Evolutionary conservation across 2,329 filamentous ascomycete species (phyloP).

Genomic region (Bipolaris bicolor): DNA sequence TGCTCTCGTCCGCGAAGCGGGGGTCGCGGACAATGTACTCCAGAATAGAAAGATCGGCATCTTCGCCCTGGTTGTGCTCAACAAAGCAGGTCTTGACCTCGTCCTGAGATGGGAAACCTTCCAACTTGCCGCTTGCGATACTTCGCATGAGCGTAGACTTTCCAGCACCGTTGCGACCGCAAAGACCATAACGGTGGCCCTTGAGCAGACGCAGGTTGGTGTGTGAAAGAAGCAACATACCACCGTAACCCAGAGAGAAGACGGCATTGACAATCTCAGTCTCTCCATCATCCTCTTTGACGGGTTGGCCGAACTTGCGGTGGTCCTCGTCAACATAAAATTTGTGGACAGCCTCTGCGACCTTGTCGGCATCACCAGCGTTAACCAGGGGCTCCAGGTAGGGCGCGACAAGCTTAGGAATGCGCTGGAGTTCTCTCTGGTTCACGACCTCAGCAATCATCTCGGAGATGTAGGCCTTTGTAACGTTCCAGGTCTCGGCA

Average conservation of each 20-base stretch:
- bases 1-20: constrained; percentile 77
- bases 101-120: constrained; percentile 93
- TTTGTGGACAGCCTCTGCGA: constrained; percentile 76
- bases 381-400: constrained; percentile 77
- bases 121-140: constrained; percentile 93
- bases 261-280: constrained; percentile 96
- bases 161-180: constrained; percentile 93
- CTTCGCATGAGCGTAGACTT: constrained; percentile 99
- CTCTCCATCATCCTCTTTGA: constrained; percentile 90
- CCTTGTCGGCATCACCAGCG: constrained; percentile 65
- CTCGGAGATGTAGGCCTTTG: constrained; percentile 75
- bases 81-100: constrained; percentile 96
- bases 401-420: constrained; percentile 70
- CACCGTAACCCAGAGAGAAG: constrained; percentile 96
- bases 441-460: constrained; percentile 91
- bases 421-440: constrained; percentile 76
- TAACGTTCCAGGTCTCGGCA: constrained; percentile 65
- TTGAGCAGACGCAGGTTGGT: constrained; percentile 94
- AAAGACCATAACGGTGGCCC: constrained; percentile 95
- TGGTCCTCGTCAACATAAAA: constrained; percentile 84
- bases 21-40: constrained; percentile 92
- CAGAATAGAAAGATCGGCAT: constrained; percentile 93
- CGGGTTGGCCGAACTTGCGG: constrained; percentile 82
- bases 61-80: constrained; percentile 98
- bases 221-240: constrained; percentile 95